Evolutionary conservation across 805 yeast species (phyloP).

Genomic region (Saccharomycopsis fermentans): DNA sequence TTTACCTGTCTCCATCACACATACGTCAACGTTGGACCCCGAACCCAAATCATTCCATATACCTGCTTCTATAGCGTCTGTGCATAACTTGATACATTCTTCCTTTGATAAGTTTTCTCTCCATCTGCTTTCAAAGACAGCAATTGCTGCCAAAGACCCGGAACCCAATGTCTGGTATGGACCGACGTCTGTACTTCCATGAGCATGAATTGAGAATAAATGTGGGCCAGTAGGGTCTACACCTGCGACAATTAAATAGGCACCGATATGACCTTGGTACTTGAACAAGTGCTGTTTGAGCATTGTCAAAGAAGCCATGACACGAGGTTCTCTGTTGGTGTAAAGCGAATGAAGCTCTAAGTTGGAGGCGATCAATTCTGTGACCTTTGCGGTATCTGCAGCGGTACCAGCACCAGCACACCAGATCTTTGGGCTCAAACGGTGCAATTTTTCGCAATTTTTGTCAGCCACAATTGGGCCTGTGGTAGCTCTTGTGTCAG

Average conservation of each 20-base stretch:
- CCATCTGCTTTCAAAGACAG: conserved; percentile 88
- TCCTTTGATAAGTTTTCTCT: conserved; percentile 66
- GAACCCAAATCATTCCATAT: conserved; percentile 99
- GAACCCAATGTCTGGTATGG: conserved; percentile 89
- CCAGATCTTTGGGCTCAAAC: conserved; percentile 87
- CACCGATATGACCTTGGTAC: conserved; percentile 96
- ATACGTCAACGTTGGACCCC: conserved; percentile 94
- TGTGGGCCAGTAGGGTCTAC: conserved; percentile 95
- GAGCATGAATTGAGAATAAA: conserved; percentile 88
- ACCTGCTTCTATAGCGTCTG: conserved; percentile 94
- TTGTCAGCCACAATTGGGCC: conserved; percentile 97
- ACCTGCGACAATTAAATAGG: conserved; percentile 96
- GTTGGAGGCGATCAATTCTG: conserved; percentile 84
- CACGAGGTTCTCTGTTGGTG: conserved; percentile 82
- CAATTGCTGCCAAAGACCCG: conserved; percentile 98
- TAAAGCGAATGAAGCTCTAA: conserved; percentile 82
- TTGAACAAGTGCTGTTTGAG: conserved; percentile 92
- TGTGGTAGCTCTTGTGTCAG: conserved; percentile 96
- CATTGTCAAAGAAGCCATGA: conserved; percentile 84
- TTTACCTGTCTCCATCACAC: conserved; percentile 91
- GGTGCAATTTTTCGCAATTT: conserved; percentile 91
- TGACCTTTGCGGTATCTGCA: conserved; percentile 97
- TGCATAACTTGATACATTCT: conserved; percentile 83
- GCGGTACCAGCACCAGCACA: conserved; percentile 99
- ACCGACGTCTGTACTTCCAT: conserved; percentile 96